Conservation (phyloP, 768 basidiomycete genomes). For the Trichaptum fuscoviolaceum region DNA sequence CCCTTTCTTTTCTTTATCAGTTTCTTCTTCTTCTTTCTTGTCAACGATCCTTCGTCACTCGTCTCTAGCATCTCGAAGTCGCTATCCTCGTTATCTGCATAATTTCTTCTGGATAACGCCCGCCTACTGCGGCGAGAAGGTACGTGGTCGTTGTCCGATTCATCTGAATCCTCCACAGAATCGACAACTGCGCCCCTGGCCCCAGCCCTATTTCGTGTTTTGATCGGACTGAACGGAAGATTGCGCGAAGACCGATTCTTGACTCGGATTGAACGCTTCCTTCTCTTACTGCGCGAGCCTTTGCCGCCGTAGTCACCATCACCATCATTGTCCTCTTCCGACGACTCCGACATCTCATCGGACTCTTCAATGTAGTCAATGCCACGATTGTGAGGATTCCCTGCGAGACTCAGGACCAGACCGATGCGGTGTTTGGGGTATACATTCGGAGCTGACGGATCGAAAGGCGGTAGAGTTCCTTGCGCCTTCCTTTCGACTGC, state of each 20-base stretch:
- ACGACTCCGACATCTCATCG: constrained; percentile 25
- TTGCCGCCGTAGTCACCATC: constrained; percentile 17
- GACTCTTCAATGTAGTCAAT: constrained; percentile 18
- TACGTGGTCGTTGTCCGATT: constrained; percentile 28
- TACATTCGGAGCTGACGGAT: constrained; percentile 54
- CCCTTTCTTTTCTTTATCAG: constrained; percentile 27
- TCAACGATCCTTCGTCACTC: constrained; percentile 13
- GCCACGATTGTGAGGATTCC: constrained; percentile 16
- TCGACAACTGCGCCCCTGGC: constrained; percentile 28
- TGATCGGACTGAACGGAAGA: constrained; percentile 67
- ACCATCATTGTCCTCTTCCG: constrained; percentile 29
- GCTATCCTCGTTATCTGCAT: constrained; percentile 33
- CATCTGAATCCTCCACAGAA: constrained; percentile 33
- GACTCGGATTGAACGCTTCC: constrained; percentile 1
- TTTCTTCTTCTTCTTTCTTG: constrained; percentile 15
- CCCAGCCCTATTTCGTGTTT: constrained; percentile 40
- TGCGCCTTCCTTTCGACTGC: constrained; percentile 41
- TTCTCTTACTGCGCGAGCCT: background rate
- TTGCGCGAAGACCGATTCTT: constrained; percentile 18
- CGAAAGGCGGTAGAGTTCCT: constrained; percentile 45
- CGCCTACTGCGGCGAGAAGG: constrained; percentile 21
- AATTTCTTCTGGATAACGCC: constrained; percentile 25
- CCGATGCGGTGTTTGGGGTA: constrained; percentile 56
- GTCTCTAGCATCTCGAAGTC: constrained; percentile 18
- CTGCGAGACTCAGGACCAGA: constrained; percentile 27